Evolutionary conservation across 108 stramenopile genomes (phyloP), one percentile per base, ranked within the genome.

Genomic region (Bacterosira constricta): DNA sequence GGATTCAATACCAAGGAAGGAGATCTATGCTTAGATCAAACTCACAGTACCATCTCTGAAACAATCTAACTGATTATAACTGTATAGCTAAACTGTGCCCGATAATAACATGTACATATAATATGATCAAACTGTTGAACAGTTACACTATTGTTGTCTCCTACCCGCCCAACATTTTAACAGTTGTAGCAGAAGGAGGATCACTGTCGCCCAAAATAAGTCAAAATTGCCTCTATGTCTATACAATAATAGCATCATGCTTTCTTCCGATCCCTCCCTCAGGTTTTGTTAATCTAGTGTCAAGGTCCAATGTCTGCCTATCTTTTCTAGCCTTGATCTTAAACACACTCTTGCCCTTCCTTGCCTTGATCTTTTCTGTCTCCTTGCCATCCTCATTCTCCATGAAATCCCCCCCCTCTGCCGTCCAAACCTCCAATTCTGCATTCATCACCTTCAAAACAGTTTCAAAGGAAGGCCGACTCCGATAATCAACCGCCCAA

Each of bases 391-490:
- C 25, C 32, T 76, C 83, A 13, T 75, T 56, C 21, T 53, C 34
- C 61, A 91, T 71, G 55, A 79, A 71, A 17, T 75, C 68, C 35
- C 51, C 80, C 59, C 58, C 50, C 1, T 2, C 55, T 36, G 76
- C 76, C n/a, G 57, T 71, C 56, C 69, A 69, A 26, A 74, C 65
- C 5, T 87, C 82, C 25, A 92, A 80, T 62, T 90, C 85, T 30
- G 79, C 82, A 34, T 83, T 77, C 55, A 95, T 61, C 25, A 71
- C 67, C 8, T 61, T 54, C 31, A 79, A 69, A 73, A 95, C 87
- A 8, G 83, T 69, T 15, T 83, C 85, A 82, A 95, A 95, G 47
- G 85, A 63, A 15, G 90, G 91, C 18, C 94, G 82, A 54, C 25
- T 54, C 1, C 37, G 21, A 29, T 63, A 45, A 50, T 88, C 88